Evolutionary conservation across 257 asterid genomes (phyloP), one percentile per base, ranked within the genome.

Genomic region (Thymus mandschuricus): DNA sequence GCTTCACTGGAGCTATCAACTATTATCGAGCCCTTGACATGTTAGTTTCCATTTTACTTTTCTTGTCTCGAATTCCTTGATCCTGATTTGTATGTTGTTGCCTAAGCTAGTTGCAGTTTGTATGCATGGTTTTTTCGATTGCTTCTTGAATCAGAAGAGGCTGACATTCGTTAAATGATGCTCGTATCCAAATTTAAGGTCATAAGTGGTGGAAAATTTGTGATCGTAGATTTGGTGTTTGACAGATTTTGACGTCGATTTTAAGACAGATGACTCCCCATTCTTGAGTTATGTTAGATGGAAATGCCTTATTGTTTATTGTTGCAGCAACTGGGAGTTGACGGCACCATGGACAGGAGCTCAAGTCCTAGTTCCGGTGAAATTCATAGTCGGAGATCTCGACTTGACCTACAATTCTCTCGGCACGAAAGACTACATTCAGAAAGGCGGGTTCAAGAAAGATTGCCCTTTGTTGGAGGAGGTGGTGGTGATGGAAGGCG

Each of bases 251-350:
- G 27, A 13, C 27, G 27, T 6, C n/a, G 8, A 13, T 11, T 10
- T 10, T 48, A 7, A 3, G 54, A 48, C 0, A 13, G 6, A 48
- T 12, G 49, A 8, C 49, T 44, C 49, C 49, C 5, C 12, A 7
- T 44, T 44, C 10, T 44, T 44, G 12, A 44, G 9, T 44, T 6
- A 8, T 44, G 49, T 44, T 44, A 44, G 54, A 48, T 6, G 54
- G n/a, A 12, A 11, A 12, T 11, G 0, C 3, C 6, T 29, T 10
- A 21, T 3, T 2, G 43, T 10, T 12, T 45, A 0, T 12, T 52
- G 28, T 12, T 81, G 78, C 73, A 91, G 97, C 48, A 87, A 87
- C 29, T 91, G 92, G 96, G 96, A 91, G 68, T 43, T 84, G 9
- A 83, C 87, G n/a, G 92, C 86, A 35, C 52, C 89, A 13, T 91